phyloP scores from a whole-genome alignment of 768 basidiomycete genomes.

The Arthromyces matolae region DNA sequence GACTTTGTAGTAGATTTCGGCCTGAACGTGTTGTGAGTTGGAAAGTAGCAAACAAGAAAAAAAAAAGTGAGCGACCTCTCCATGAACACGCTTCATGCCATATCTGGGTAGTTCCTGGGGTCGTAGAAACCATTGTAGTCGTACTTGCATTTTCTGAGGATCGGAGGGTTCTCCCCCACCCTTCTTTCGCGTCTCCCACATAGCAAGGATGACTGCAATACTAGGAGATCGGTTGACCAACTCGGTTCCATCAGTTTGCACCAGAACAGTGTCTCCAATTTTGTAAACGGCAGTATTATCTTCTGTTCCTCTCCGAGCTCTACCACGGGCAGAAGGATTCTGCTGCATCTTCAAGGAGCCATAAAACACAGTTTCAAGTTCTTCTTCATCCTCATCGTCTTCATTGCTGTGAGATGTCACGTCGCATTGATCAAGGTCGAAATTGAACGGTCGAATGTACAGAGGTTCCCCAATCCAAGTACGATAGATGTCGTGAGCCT shows the following conservation, averaged over 20 bases:
- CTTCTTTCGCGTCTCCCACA: constrained; percentile 54
- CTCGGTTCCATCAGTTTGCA: constrained; percentile 45
- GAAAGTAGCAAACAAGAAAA: background rate
- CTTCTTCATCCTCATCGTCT: constrained; percentile 11
- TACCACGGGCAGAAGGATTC: constrained; percentile 21
- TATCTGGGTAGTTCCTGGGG: constrained; percentile 59
- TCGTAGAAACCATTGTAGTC: constrained; percentile 74
- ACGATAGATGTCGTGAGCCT: constrained; percentile 16
- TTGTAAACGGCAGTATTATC: constrained; percentile 29
- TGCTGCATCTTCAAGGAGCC: constrained; percentile 29
- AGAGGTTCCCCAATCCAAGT: constrained; percentile 26
- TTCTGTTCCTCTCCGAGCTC: constrained; percentile 13
- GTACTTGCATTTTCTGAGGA: constrained; percentile 45
- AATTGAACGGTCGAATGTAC: constrained; percentile 21
- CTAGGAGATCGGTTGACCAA: constrained; percentile 47
- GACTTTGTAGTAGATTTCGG: constrained; percentile 72
- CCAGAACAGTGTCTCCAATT: constrained; percentile 66
- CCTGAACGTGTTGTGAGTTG: constrained; percentile 38
- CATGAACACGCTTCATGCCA: constrained; percentile 56
- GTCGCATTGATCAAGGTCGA: constrained; percentile 22
- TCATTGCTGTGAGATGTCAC: constrained; percentile 8
- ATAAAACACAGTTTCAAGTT: constrained; percentile 34
- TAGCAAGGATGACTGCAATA: constrained; percentile 63
- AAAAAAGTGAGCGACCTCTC: constrained; percentile 41
- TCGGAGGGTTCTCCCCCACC: constrained; percentile 24